Conservation (phyloP, 1,284 basidiomycete genomes). For the Earliella scabrosa region DNA sequence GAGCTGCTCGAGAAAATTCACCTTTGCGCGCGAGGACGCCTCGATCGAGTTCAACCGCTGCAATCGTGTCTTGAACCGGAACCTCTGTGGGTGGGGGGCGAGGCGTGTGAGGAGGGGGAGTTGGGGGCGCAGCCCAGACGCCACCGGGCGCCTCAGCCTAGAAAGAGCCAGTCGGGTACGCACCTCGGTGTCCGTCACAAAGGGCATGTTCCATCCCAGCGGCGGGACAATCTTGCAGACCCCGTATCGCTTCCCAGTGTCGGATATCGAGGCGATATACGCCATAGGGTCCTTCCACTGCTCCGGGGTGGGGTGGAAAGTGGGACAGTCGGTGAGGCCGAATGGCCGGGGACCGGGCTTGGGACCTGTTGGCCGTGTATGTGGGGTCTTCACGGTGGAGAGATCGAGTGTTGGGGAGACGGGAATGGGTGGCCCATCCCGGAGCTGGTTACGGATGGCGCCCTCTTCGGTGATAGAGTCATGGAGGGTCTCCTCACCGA, state of each 20-base stretch:
- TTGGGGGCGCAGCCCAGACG: conserved; percentile 13
- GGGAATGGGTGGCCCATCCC: conserved; percentile 57
- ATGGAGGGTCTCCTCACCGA: conserved; percentile 49
- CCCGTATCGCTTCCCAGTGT: conserved; percentile 79
- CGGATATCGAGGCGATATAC: conserved; percentile 88
- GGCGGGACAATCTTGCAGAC: conserved; percentile 98
- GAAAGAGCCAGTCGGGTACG: conserved; percentile 28
- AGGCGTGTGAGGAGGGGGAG: conserved; percentile 29
- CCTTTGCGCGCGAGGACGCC: conserved; percentile 93
- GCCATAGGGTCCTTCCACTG: conserved; percentile 97
- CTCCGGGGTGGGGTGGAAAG: conserved; percentile 86
- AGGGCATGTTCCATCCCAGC: conserved; percentile 93
- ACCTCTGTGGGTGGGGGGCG: conserved; percentile 55
- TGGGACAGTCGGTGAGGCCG: conserved; percentile 88
- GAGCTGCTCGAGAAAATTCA: conserved; percentile 97
- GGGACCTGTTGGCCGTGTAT: conserved; percentile 47
- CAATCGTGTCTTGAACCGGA: conserved; percentile 94
- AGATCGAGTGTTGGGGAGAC: conserved; percentile 67
- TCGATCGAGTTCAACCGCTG: conserved; percentile 97
- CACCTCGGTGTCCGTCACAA: conserved; percentile 94
- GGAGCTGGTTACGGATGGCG: conserved; percentile 36
- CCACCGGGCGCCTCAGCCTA: conserved; percentile 25
- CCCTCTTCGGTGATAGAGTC: conserved; percentile 30
- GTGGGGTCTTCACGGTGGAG: conserved; percentile 68
- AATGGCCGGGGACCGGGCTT: conserved; percentile 68